Conservation (phyloP, 768 basidiomycete species). For the Trametes villosa region DNA sequence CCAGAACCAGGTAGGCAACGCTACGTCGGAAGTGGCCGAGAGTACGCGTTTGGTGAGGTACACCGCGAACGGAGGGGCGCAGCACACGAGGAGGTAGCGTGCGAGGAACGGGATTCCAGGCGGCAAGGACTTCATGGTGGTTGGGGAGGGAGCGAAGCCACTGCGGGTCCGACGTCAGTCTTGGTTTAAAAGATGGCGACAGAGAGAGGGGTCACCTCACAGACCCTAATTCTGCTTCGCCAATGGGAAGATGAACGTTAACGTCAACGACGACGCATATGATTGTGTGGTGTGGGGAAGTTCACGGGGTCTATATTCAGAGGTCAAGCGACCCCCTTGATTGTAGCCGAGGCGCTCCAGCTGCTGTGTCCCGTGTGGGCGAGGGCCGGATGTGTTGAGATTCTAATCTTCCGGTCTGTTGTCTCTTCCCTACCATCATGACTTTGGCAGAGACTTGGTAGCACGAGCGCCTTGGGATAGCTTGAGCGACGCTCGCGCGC, state of each 20-base stretch:
- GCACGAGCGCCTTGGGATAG: no score
- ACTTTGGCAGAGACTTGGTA: no score
- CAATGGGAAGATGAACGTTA: neutral
- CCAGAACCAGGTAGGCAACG: constrained; percentile 19
- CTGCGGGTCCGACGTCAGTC: neutral
- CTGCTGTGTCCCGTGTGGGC: neutral
- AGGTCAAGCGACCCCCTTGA: neutral
- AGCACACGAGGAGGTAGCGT: constrained; percentile 7
- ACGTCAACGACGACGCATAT: neutral
- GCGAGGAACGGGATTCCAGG: constrained; percentile 21
- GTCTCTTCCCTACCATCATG: no score
- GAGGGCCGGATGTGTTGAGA: no score
- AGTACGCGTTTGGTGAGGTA: neutral
- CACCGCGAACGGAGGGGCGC: constrained; percentile 10
- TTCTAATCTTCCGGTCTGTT: no score
- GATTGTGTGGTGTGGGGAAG: neutral
- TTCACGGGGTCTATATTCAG: neutral
- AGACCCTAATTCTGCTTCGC: no score
- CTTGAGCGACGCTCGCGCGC: no score
- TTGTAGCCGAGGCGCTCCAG: neutral
- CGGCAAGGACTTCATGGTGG: constrained; percentile 11
- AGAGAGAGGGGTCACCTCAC: neutral
- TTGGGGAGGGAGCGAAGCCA: neutral
- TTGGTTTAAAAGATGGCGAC: neutral
- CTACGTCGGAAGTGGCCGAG: neutral